Evolutionary conservation across 768 basidiomycete species (phyloP), one percentile per base, ranked within the genome.

Genomic region (Holtermannia corniformis): DNA sequence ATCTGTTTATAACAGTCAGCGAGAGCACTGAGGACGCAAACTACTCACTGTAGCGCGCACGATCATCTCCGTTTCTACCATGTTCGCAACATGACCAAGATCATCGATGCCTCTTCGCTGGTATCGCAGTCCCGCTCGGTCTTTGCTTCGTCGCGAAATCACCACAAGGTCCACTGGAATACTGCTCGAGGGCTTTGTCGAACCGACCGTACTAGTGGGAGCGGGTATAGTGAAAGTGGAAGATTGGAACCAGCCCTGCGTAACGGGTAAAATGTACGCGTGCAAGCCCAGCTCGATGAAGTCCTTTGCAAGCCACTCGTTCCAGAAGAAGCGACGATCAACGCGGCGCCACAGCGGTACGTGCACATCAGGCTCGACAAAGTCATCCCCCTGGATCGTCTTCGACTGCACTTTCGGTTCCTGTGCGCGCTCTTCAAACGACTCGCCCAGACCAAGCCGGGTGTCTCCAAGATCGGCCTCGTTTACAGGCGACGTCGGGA

Each of bases 281-380:
- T 95, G 87, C 41, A 90, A 72, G 81, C 91, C 90, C 43, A 84
- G 83, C 56, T 96, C 88, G 37, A 89, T 76, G 59, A 99, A 85
- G 1, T 87, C 83, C 59, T 84, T 84, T 23, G 81, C 78, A 52
- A 97, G 78, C 78, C 82, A 82, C 62, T 90, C 87, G 64, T 97
- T 99, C 89, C 91, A 97, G 86, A 91, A 97, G 70, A 88, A 97
- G 41, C 86, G 83, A 44, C 79, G 78, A 61, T 96, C 88, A 0
- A 90, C 87, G 12, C 90, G 77, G 23, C 90, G 79, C 91, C 93
- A 96, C 3, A 96, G 77, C 0, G 95, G 92, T 13, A 92, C 77
- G 0, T 81, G 81, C 0, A 84, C 75, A 55, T 80, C 78, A 0
- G 89, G 87, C 68, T 95, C 91, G 12, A 78, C 76, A 21, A 86